Percentiles rank a stretch among this genome's conserved stretches.
Conservation (phyloP, 495 filamentous ascomycete genomes). For the Penicillium samsonianum region DNA sequence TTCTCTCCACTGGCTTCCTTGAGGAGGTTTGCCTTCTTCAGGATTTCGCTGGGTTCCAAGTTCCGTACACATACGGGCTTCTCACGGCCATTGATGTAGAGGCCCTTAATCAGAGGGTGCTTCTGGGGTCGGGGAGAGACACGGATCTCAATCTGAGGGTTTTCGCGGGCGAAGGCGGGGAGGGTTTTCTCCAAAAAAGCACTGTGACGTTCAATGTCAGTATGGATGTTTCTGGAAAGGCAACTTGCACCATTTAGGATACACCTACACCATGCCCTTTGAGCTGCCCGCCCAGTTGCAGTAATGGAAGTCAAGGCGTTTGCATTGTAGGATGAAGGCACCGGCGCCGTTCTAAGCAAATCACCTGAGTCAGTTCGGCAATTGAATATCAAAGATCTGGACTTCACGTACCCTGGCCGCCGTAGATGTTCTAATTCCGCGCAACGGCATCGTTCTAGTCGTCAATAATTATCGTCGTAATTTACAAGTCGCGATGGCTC, state of each 20-base stretch:
- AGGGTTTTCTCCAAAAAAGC: conserved; percentile 77
- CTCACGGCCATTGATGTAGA: conserved; percentile 86
- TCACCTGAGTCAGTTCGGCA: conserved; percentile 9
- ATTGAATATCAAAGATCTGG: not conserved
- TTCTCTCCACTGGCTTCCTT: conserved; percentile 87
- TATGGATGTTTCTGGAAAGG: not conserved
- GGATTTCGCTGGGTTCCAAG: conserved; percentile 73
- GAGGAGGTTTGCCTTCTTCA: conserved; percentile 78
- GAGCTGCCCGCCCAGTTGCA: conserved; percentile 94
- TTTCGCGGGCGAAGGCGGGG: conserved; percentile 68
- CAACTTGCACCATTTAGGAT: not conserved
- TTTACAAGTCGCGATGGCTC: conserved; percentile 10
- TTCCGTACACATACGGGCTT: conserved; percentile 89
- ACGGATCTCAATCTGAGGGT: conserved; percentile 89
- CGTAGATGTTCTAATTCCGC: conserved; percentile 52
- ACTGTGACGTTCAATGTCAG: conserved; percentile 44
- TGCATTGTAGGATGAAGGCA: conserved; percentile 97
- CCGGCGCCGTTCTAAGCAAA: conserved; percentile 82
- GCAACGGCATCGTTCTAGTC: conserved; percentile 64
- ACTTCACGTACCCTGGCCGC: conserved; percentile 39
- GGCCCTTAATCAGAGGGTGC: conserved; percentile 83
- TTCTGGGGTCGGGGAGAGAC: conserved; percentile 83
- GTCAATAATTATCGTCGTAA: conserved; percentile 11
- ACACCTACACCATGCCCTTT: conserved; percentile 86
- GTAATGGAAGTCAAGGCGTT: conserved; percentile 91